These are phyloP conservation scores for Acephala macrosclerotiorum DNA, from an alignment of 2,329 filamentous ascomycete genomes.

Conservation along the genomic window DNA sequence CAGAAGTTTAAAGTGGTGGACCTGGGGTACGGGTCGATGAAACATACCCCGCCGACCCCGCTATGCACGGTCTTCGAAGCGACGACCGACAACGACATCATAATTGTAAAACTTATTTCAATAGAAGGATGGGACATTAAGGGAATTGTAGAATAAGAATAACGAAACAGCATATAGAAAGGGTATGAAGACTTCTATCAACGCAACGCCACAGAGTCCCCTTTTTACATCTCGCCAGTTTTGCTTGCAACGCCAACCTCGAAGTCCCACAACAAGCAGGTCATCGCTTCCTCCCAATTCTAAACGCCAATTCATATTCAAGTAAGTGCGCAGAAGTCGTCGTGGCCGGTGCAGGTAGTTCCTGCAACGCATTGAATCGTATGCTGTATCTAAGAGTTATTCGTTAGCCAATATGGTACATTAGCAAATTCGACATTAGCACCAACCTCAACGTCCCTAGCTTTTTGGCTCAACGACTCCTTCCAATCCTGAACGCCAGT, in stretches of 20 bases:
- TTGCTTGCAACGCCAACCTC: too few relatives aligned
- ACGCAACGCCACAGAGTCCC: background rate
- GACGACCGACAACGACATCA: background rate
- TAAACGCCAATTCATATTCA: slow-evolving; percentile 10
- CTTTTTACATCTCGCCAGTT: too few relatives aligned
- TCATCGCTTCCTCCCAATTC: slow-evolving; percentile 2
- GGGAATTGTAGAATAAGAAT: background rate
- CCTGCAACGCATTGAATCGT: background rate
- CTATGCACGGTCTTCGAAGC: background rate
- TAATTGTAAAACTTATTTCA: background rate
- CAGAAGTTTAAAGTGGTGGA: slow-evolving; percentile 12
- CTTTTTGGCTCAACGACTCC: background rate
- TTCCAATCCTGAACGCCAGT: too few relatives aligned
- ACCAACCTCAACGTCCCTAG: too few relatives aligned
- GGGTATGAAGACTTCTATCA: background rate
- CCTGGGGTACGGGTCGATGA: background rate
- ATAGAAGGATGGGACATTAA: background rate
- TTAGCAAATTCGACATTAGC: too few relatives aligned
- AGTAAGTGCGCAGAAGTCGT: background rate
- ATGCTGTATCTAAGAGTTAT: background rate
- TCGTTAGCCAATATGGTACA: too few relatives aligned
- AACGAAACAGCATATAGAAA: background rate
- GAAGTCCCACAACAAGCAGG: background rate
- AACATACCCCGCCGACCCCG: slow-evolving; percentile 6
- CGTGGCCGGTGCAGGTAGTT: background rate